These are phyloP conservation scores for Starmera amethionina DNA, from an alignment of 805 yeast genomes.

Conservation along the genomic window DNA sequence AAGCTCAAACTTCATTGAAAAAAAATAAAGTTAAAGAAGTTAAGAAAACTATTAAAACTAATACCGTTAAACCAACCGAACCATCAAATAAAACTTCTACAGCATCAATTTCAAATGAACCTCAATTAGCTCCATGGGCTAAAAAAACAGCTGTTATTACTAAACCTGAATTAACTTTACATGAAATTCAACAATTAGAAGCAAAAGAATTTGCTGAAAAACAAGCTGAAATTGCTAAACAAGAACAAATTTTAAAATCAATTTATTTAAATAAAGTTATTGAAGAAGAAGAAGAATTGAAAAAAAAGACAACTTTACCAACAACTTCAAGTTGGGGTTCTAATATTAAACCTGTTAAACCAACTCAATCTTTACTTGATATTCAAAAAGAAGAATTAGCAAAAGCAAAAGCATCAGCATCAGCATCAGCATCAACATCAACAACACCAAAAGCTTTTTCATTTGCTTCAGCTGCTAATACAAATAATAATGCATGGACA, in stretches of 20 bases:
- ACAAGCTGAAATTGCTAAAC: constrained; percentile 23
- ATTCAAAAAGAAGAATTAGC: constrained; percentile 50
- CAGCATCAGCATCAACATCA: constrained; percentile 9
- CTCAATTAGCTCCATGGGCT: constrained; percentile 50
- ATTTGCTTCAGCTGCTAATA: constrained; percentile 16
- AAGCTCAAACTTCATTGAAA: not conserved
- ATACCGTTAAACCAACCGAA: constrained; percentile 3
- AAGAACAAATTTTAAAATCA: constrained; percentile 4
- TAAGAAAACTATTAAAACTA: constrained; percentile 1
- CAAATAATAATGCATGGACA: constrained; percentile 26
- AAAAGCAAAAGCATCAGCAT: constrained; percentile 18
- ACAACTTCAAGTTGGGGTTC: constrained; percentile 30
- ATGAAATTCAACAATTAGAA: constrained; percentile 38
- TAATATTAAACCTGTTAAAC: constrained; percentile 17
- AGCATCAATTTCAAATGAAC: constrained; percentile 1
- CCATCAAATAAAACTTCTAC: constrained; percentile 1
- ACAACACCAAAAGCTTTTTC: constrained; percentile 4
- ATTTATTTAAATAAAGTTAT: not conserved
- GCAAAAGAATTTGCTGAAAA: constrained; percentile 37
- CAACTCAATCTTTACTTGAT: constrained; percentile 46
- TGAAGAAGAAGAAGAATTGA: constrained; percentile 8
- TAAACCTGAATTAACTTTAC: constrained; percentile 35
- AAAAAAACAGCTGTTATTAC: constrained; percentile 13
- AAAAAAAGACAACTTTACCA: constrained; percentile 18
- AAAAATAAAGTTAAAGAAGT: constrained; percentile 2